A percentile compares a stretch with the other conserved stretches of the same genome.
Conservation (phyloP, 2,329 filamentous ascomycete species). For the Coniochaeta sp. region DNA sequence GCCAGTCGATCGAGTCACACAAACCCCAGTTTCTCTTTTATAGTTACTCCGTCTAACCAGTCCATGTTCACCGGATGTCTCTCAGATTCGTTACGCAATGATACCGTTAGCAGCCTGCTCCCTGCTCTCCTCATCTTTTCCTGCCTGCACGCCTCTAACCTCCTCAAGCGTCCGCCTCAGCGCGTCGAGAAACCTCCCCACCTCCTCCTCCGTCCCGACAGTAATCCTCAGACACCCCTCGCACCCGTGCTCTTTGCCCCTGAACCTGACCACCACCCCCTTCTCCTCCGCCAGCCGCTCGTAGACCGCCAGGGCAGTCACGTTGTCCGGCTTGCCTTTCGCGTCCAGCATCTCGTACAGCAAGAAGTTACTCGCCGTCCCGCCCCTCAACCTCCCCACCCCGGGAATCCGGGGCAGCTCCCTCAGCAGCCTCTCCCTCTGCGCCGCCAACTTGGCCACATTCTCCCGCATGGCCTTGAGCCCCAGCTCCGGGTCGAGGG, state of each 20-base stretch:
- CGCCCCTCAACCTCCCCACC: constrained; percentile 74
- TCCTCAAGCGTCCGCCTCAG: constrained; percentile 44
- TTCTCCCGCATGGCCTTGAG: constrained; percentile 67
- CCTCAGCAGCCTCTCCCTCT: constrained; percentile 67
- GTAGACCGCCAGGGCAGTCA: constrained; percentile 71
- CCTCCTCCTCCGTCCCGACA: constrained; percentile 82
- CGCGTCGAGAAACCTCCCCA: constrained; percentile 67
- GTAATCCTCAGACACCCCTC: constrained; percentile 85
- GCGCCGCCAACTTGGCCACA: constrained; percentile 59
- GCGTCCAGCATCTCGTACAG: constrained; percentile 79
- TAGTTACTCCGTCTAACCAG: not conserved
- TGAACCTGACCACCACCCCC: constrained; percentile 88
- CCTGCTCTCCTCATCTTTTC: constrained; percentile 24
- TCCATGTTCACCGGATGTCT: not conserved
- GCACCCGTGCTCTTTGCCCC: constrained; percentile 88
- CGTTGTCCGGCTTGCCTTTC: constrained; percentile 69
- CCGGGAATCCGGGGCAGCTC: constrained; percentile 71
- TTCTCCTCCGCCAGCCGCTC: constrained; percentile 74
- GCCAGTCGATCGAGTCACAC: not conserved
- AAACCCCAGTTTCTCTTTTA: too few relatives aligned
- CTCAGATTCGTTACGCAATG: constrained; percentile 20
- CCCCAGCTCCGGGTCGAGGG: constrained; percentile 54
- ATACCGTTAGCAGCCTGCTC: constrained; percentile 27
- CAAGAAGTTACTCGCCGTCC: constrained; percentile 78
- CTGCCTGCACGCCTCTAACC: constrained; percentile 23